Evolutionary conservation across 169 alveolate species (phyloP), one percentile per base, ranked within the genome.

Genomic region (Blepharisma undulans): DNA sequence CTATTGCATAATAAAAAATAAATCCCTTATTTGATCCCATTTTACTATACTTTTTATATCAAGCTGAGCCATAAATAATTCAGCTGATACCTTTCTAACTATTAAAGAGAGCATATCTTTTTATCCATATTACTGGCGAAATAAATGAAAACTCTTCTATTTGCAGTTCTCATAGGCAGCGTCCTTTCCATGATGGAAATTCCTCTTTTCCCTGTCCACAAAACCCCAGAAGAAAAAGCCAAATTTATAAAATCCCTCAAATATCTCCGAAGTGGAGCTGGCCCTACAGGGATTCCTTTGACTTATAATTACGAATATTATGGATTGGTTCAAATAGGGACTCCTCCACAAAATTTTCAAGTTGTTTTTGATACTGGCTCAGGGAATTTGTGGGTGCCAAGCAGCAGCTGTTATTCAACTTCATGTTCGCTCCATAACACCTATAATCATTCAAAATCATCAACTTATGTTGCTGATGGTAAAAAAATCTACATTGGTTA

Each of bases 321-420:
- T 79, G 95, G 92, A n/a, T 89, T 60, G 22, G 92, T 94, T 18
- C 16, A 25, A 5, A 90, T 96, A 25, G 98, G 98, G 71, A 94
- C 94, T 66, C 97, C 97, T 29, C 94, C 94, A 12, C 95, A 96
- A 84, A 22, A 59, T 34, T 96, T 96, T 94, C 92, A 90, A 59
- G 96, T 95, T 77, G 93, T 96, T 27, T 96, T 96, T 84, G 98
- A 96, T 81, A 96, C 98, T 0, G 97, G 97, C 80, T 95, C 98
- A 78, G 90, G 96, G 87, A 95, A 96, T 90, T 87, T 95, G 60
- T 96, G 98, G 98, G 95, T 95, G 33, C 96, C 96, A 93, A 88
- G 93, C 34, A 66, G 33, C 36, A 78, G 77, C 59, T 96, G 98
- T 94, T 85, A 22, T 25, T 59, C 76, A 61, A 59, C 84, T 36